Conservation (phyloP, 306 rosid species). For the Arachis hypogaea region DNA sequence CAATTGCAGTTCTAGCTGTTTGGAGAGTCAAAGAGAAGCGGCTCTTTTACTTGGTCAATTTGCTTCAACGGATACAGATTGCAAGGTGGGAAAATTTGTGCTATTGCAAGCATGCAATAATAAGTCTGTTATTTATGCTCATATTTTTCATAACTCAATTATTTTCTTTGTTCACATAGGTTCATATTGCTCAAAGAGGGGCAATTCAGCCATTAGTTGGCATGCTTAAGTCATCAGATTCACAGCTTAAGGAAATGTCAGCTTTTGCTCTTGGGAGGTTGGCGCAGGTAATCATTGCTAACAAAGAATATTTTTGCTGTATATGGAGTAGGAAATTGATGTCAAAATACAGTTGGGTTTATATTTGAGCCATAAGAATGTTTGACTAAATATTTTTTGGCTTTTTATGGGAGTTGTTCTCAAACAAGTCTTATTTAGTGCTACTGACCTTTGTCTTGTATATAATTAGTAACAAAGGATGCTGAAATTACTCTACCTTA, state of each 20-base stretch:
- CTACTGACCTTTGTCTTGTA: not conserved
- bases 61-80: constrained; percentile 66
- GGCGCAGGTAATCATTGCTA: constrained; percentile 73
- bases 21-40: constrained; percentile 70
- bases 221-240: constrained; percentile 87
- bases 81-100: constrained; percentile 54
- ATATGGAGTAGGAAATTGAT: constrained; percentile 21
- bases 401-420: not conserved
- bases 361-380: not conserved
- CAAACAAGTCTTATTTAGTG: not conserved
- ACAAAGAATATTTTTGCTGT: constrained; percentile 3
- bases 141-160: constrained; percentile 14
- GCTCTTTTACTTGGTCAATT: constrained; percentile 80
- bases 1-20: constrained; percentile 56
- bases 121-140: not conserved
- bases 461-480: not conserved
- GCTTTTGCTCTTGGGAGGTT: constrained; percentile 95
- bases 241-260: constrained; percentile 82
- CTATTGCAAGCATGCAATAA: constrained; percentile 20
- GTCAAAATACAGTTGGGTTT: not conserved
- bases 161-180: constrained; percentile 42
- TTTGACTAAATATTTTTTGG: not conserved
- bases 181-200: constrained; percentile 89
- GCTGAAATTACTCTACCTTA: not conserved
- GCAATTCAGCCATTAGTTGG: constrained; percentile 83